Percentiles rank a stretch among this genome's conserved stretches.
Conservation (phyloP, 2,329 filamentous ascomycete species). For the Ophiocordyceps robertsii region DNA sequence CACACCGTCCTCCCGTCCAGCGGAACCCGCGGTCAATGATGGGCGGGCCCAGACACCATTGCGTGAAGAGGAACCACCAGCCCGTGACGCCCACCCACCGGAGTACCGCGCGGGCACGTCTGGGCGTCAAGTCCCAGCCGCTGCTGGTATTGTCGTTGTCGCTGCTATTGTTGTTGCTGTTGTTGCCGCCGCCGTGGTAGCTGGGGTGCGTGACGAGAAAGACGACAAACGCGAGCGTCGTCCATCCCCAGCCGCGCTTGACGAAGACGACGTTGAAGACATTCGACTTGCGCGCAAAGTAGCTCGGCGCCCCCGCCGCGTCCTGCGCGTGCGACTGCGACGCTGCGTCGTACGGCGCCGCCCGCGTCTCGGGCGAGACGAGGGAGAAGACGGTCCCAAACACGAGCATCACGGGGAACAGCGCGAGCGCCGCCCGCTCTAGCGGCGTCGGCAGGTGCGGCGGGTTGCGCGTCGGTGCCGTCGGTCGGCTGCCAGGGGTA, state of each 20-base stretch:
- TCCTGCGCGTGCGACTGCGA: constrained; percentile 50
- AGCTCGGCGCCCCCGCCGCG: constrained; percentile 50
- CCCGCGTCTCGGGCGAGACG: constrained; percentile 59
- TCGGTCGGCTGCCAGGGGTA: constrained; percentile 1
- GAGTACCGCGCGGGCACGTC: constrained; percentile 12
- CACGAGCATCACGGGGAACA: constrained; percentile 68
- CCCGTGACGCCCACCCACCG: constrained; percentile 62
- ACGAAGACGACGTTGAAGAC: constrained; percentile 88
- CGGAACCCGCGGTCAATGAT: constrained; percentile 82
- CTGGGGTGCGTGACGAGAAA: constrained; percentile 58
- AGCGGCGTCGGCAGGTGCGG: constrained; percentile 58
- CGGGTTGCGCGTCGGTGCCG: constrained; percentile 23
- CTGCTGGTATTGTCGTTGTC: not conserved
- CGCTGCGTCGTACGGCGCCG: constrained; percentile 45
- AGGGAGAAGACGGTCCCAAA: constrained; percentile 72
- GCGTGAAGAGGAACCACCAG: constrained; percentile 78
- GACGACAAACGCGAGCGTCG: constrained; percentile 56
- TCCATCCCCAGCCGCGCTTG: constrained; percentile 92
- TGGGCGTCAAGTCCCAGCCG: not conserved
- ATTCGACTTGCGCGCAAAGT: constrained; percentile 92
- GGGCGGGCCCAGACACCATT: constrained; percentile 91
- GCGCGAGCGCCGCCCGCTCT: constrained; percentile 48
- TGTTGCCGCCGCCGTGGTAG: constrained; percentile 2
- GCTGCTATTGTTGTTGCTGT: not conserved
- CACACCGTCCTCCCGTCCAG: constrained; percentile 78